A percentile compares a stretch with the other conserved stretches of the same genome.
Evolutionary conservation across 306 rosid species (phyloP).

Genomic region (Quercus ilex): DNA sequence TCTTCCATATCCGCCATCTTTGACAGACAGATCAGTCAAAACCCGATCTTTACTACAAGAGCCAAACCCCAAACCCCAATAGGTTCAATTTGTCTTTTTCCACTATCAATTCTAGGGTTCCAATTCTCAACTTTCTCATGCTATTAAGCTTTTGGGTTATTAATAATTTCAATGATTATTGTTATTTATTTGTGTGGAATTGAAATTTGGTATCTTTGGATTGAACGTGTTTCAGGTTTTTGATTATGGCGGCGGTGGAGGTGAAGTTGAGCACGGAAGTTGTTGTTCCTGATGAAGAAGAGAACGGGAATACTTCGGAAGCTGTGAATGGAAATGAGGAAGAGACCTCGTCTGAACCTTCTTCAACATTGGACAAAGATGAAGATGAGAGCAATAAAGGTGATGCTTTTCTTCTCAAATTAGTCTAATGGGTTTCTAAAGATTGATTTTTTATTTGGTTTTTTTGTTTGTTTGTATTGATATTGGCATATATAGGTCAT

Average conservation of each 20-base stretch:
- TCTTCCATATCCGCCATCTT: neutral
- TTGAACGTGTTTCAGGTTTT: too few relatives aligned
- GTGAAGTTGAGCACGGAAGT: constrained; percentile 27
- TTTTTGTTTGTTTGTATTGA: neutral
- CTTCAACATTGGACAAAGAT: constrained; percentile 39
- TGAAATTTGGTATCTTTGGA: too few relatives aligned
- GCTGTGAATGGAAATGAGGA: constrained; percentile 27
- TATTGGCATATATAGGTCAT: neutral
- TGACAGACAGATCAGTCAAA: too few relatives aligned
- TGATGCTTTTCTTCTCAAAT: neutral
- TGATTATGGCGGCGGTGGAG: constrained; percentile 45
- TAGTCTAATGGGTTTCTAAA: neutral
- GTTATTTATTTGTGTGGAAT: too few relatives aligned
- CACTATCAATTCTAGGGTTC: too few relatives aligned
- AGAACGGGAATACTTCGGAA: constrained; percentile 44
- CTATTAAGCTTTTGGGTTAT: too few relatives aligned
- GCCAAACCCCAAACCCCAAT: too few relatives aligned
- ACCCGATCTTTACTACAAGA: too few relatives aligned
- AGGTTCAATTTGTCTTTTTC: too few relatives aligned
- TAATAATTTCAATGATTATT: too few relatives aligned
- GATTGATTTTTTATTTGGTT: neutral
- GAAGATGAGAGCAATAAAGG: constrained; percentile 64
- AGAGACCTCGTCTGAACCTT: constrained; percentile 25
- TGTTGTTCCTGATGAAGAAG: constrained; percentile 26
- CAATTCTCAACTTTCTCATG: too few relatives aligned